Evolutionary conservation across 352 stramenopile genomes (phyloP).

Genomic region (Pythium brassicae): DNA sequence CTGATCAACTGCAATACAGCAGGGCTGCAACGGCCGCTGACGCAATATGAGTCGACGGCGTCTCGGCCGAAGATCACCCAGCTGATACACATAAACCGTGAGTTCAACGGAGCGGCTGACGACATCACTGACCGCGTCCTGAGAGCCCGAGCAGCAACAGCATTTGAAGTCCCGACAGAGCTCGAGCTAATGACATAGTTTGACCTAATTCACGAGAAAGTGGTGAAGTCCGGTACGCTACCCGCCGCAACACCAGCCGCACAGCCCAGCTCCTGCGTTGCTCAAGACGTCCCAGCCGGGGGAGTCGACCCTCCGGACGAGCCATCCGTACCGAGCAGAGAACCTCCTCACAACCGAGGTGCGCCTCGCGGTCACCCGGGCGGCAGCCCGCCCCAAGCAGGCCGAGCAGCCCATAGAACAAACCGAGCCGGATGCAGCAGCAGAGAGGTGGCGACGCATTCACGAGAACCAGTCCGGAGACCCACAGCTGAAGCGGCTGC

Average conservation of each 20-base stretch:
- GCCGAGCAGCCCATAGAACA: no score
- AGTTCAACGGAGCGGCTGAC: conserved; percentile 10
- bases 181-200: background rate
- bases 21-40: conserved; percentile 5
- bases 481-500: background rate
- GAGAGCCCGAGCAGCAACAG: background rate
- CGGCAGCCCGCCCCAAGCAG: no score
- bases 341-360: no score
- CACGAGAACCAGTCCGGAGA: background rate
- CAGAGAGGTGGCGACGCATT: no score
- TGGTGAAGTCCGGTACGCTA: no score
- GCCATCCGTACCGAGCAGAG: no score
- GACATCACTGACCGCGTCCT: background rate
- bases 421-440: no score
- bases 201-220: background rate
- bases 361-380: no score
- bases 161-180: background rate
- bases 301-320: no score
- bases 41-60: background rate
- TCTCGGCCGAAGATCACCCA: background rate
- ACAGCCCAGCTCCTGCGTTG: no score
- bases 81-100: conserved; percentile 4
- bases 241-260: no score
- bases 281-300: no score
- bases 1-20: conserved; percentile 13